A percentile compares a stretch with the other conserved stretches of the same genome.
phyloP scores from a whole-genome alignment of 1,284 basidiomycete genomes.

The Anthracocystis panici-leucophaei region DNA sequence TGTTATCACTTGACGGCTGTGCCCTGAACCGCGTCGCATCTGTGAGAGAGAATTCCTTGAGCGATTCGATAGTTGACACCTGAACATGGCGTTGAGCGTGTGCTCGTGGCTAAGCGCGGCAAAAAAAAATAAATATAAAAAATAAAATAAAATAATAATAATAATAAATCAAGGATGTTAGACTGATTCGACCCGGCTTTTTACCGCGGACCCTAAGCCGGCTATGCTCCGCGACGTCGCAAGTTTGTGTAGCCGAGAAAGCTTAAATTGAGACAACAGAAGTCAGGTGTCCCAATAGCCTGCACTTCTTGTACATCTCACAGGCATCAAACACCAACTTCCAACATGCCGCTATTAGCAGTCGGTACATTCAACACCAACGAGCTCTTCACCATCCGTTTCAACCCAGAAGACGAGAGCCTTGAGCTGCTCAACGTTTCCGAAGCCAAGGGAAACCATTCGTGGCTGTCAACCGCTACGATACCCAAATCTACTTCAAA shows the following conservation, averaged over 20 bases:
- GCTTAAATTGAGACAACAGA: constrained; percentile 16
- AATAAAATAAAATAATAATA: too few relatives aligned
- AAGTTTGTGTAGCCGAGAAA: constrained; percentile 9
- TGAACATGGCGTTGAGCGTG: background rate
- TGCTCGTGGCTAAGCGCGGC: background rate
- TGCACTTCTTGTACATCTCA: background rate
- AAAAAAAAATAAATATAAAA: too few relatives aligned
- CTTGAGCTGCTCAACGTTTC: constrained; percentile 39
- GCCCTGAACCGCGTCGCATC: too few relatives aligned
- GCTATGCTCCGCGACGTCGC: constrained; percentile 10
- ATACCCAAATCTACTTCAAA: constrained; percentile 2
- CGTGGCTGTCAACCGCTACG: constrained; percentile 50
- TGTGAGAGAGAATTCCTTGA: background rate
- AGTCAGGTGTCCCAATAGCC: background rate
- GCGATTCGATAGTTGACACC: background rate
- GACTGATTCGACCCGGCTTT: constrained; percentile 1
- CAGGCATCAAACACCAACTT: background rate
- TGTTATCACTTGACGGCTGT: too few relatives aligned
- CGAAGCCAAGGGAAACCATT: constrained; percentile 50
- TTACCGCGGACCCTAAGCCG: constrained; percentile 29
- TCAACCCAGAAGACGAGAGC: constrained; percentile 35
- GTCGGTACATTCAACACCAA: constrained; percentile 56
- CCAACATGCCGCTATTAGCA: constrained; percentile 38
- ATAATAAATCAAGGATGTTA: background rate
- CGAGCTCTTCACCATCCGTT: constrained; percentile 48